Percentiles rank a stretch among this genome's conserved stretches.
These are phyloP conservation scores for maize (Zea mays) DNA, from an alignment of 176 grass and related monocot genomes.

Conservation along the genomic window Zm-B73-REFERENCE-NAM-5.0 NC_050099.1:106055001-106055500, in stretches of 20 bases:
- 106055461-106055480: too few relatives aligned
- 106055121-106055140: too few relatives aligned
- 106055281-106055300: constrained; percentile 65
- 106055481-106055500: too few relatives aligned
- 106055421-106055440: constrained; percentile 78
- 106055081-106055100: too few relatives aligned
- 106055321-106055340: constrained; percentile 85
- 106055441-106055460: too few relatives aligned
- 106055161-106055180: background rate
- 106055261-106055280: constrained; percentile 72
- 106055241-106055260: constrained; percentile 51
- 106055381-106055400: constrained; percentile 75
- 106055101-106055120: too few relatives aligned
- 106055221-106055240: too few relatives aligned
- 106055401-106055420: constrained; percentile 85
- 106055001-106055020: too few relatives aligned
- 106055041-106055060: too few relatives aligned
- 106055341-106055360: constrained; percentile 88
- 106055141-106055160: too few relatives aligned
- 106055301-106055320: constrained; percentile 88
- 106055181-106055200: background rate
- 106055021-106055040: too few relatives aligned
- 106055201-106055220: background rate
- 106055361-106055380: constrained; percentile 51
- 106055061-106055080: too few relatives aligned